Evolutionary conservation across 441 rosid genomes (phyloP).

Genomic region (Arabidopsis hybrid): DNA sequence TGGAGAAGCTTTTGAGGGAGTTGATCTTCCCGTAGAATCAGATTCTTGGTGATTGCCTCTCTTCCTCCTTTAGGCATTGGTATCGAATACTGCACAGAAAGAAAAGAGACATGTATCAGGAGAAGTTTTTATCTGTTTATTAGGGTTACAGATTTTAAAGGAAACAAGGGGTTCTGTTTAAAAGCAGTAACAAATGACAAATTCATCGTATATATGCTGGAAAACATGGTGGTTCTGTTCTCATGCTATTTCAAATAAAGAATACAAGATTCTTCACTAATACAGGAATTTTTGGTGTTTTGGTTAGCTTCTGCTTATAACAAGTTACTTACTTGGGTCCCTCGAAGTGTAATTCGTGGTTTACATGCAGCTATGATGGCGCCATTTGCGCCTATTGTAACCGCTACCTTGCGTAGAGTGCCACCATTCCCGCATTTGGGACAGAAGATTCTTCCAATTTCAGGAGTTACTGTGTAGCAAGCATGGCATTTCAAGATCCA

Average conservation of each 20-base stretch:
- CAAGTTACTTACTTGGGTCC: slow-evolving; percentile 72
- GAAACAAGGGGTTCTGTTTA: slow-evolving; percentile 17
- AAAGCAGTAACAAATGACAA: neutral
- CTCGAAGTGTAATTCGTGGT: slow-evolving; percentile 75
- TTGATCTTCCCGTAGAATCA: slow-evolving; percentile 89
- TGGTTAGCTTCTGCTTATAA: neutral
- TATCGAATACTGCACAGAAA: slow-evolving; percentile 67
- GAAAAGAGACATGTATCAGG: too few relatives aligned
- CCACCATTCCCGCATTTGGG: slow-evolving; percentile 98
- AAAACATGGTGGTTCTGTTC: neutral
- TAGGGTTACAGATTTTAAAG: neutral
- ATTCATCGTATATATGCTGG: neutral
- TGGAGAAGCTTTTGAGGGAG: slow-evolving; percentile 83
- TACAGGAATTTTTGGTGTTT: neutral
- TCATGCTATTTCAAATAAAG: neutral
- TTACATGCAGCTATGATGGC: slow-evolving; percentile 65
- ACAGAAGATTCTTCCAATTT: slow-evolving; percentile 83
- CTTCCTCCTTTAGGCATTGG: slow-evolving; percentile 96
- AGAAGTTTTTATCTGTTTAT: neutral
- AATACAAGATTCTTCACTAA: neutral
- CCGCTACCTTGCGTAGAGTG: slow-evolving; percentile 84
- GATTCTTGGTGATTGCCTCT: slow-evolving; percentile 80
- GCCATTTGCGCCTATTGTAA: slow-evolving; percentile 87
- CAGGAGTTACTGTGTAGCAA: slow-evolving; percentile 86
- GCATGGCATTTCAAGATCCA: slow-evolving; percentile 98